Conservation (phyloP, 176 grass and related monocot species). For the Lolium rigidum region DNA sequence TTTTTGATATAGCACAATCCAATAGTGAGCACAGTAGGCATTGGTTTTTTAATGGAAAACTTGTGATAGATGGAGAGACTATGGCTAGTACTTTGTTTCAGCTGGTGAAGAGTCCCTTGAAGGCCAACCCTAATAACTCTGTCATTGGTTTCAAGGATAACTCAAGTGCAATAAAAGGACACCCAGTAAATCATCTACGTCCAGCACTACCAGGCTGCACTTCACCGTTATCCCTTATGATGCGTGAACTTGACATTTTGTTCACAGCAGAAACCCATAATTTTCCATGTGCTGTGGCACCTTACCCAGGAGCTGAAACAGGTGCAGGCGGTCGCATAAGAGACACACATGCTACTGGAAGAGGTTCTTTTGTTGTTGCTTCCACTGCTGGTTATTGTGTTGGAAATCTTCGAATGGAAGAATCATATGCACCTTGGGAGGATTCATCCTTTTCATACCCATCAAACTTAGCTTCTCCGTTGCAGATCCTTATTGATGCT, state of each 20-base stretch:
- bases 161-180: conserved; percentile 89
- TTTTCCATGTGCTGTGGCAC: conserved; percentile 94
- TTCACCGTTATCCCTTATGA: conserved; percentile 56
- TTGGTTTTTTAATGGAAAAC: conserved; percentile 91
- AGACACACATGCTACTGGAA: conserved; percentile 91
- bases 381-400: conserved; percentile 90
- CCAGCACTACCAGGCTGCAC: conserved; percentile 59
- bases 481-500: conserved; percentile 83
- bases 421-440: conserved; percentile 79
- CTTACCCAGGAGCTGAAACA: conserved; percentile 83
- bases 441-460: conserved; percentile 84
- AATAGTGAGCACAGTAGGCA: conserved; percentile 90
- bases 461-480: conserved; percentile 69
- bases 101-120: conserved; percentile 81
- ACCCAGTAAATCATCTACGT: conserved; percentile 71
- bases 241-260: conserved; percentile 76
- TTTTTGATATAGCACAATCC: conserved; percentile 94
- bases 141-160: conserved; percentile 95
- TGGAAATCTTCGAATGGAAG: conserved; percentile 81
- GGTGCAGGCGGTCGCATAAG: conserved; percentile 89
- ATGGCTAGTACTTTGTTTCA: conserved; percentile 86
- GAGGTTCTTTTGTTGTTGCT: conserved; percentile 87
- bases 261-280: conserved; percentile 96
- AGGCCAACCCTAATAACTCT: conserved; percentile 82
- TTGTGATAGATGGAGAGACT: conserved; percentile 72